These are phyloP conservation scores for Coemansia sp. DNA, from an alignment of 192 early-diverging fungal species.

Conservation along the genomic window DNA sequence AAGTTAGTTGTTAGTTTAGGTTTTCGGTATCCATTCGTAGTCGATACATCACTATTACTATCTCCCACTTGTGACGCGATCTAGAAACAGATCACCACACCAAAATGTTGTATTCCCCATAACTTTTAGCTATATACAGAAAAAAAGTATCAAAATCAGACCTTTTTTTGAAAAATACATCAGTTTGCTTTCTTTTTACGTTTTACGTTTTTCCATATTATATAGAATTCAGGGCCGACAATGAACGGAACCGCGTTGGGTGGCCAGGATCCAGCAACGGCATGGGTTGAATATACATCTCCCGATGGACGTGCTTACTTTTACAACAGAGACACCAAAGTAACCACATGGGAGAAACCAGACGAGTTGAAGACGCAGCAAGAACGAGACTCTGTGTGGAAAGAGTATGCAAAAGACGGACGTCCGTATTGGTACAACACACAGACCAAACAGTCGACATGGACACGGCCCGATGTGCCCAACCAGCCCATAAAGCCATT, in stretches of 20 bases:
- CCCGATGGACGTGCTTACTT: slow-evolving; percentile 87
- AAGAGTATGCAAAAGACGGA: slow-evolving; percentile 78
- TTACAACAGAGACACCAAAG: slow-evolving; percentile 73
- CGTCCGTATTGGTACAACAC: slow-evolving; percentile 87
- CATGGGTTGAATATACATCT: slow-evolving; percentile 76
- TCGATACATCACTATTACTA: too few species aligned
- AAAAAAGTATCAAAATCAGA: too few species aligned
- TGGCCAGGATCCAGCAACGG: not conserved
- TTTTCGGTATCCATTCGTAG: too few species aligned
- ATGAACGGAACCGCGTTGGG: not conserved
- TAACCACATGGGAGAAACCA: slow-evolving; percentile 93
- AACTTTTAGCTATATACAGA: too few species aligned
- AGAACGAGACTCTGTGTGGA: slow-evolving; percentile 72
- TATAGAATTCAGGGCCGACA: not conserved
- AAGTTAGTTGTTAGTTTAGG: too few species aligned
- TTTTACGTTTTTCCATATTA: too few species aligned
- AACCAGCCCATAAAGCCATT: not conserved
- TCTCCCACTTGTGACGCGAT: too few species aligned
- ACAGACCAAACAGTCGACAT: slow-evolving; percentile 74
- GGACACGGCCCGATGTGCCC: slow-evolving; percentile 80
- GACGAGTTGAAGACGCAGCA: slow-evolving; percentile 82
- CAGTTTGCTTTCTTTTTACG: too few species aligned
- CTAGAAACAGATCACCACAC: too few species aligned
- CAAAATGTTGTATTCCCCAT: too few species aligned
- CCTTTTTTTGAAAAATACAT: too few species aligned